Evolutionary conservation across 1,284 basidiomycete genomes (phyloP).

Genomic region (Amylostereum areolatum): DNA sequence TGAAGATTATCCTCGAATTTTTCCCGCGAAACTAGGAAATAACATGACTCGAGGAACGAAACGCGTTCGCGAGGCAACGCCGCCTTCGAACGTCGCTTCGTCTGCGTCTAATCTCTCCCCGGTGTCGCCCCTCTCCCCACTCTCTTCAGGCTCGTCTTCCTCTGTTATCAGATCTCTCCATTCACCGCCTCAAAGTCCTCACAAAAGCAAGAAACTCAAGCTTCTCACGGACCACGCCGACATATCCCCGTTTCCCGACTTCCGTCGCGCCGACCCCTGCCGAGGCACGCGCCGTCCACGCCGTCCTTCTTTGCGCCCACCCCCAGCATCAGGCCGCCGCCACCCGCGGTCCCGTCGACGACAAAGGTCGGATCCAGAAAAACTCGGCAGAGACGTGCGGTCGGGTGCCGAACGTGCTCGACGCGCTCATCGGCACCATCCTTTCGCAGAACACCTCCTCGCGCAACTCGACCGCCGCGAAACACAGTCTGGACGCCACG

Average conservation of each 20-base stretch:
- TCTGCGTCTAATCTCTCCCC: neutral
- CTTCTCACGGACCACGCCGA: slow-evolving; percentile 1
- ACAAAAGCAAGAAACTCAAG: slow-evolving; percentile 3
- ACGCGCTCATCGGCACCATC: slow-evolving; percentile 66
- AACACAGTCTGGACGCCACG: slow-evolving; percentile 45
- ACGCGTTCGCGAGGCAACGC: neutral
- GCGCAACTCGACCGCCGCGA: slow-evolving; percentile 60
- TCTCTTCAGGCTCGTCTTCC: neutral
- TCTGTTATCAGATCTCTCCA: neutral
- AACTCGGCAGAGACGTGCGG: slow-evolving; percentile 51
- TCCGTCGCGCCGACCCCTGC: neutral
- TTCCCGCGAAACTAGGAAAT: neutral
- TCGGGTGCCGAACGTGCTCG: slow-evolving; percentile 57
- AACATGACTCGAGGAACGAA: neutral
- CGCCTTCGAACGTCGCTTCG: neutral
- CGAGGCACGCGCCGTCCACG: slow-evolving; percentile 19
- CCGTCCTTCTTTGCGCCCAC: slow-evolving; percentile 24
- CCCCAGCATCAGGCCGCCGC: slow-evolving; percentile 17
- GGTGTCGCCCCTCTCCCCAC: too few species aligned
- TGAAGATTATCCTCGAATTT: too few species aligned
- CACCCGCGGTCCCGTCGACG: slow-evolving; percentile 12
- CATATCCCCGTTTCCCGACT: slow-evolving; percentile 5
- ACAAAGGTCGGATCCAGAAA: slow-evolving; percentile 12
- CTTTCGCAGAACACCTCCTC: slow-evolving; percentile 71
- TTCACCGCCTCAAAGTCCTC: neutral